Percentiles rank a stretch among this genome's conserved stretches.
Conservation (phyloP, 805 yeast species). For the Hanseniaspora pseudoguilliermondii region DNA sequence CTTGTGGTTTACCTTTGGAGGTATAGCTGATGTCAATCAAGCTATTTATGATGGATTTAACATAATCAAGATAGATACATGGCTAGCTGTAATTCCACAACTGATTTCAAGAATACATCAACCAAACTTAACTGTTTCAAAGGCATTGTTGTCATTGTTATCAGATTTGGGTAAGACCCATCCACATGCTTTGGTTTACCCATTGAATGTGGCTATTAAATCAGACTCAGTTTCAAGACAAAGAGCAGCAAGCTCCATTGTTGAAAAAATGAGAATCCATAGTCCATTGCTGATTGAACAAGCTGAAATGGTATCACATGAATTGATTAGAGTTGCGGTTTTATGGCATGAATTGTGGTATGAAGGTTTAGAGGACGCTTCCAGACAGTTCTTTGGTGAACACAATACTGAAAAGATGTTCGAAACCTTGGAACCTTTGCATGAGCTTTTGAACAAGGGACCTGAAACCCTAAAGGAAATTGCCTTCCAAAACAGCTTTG, state of each 20-base stretch:
- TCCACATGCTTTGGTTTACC: slow-evolving; percentile 93
- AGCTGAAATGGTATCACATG: slow-evolving; percentile 87
- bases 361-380: slow-evolving; percentile 94
- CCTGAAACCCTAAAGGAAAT: slow-evolving; percentile 89
- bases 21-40: slow-evolving; percentile 76
- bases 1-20: slow-evolving; percentile 93
- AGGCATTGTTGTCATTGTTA: slow-evolving; percentile 63
- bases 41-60: slow-evolving; percentile 85
- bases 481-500: slow-evolving; percentile 85
- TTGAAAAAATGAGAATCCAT: slow-evolving; percentile 84
- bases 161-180: slow-evolving; percentile 87
- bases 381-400: slow-evolving; percentile 83
- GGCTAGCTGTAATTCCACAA: slow-evolving; percentile 94
- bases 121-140: slow-evolving; percentile 73
- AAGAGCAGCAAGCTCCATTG: slow-evolving; percentile 79
- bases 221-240: slow-evolving; percentile 84
- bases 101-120: slow-evolving; percentile 92
- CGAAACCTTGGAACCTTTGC: slow-evolving; percentile 77
- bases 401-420: slow-evolving; percentile 92
- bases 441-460: slow-evolving; percentile 68
- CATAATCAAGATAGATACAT: slow-evolving; percentile 78
- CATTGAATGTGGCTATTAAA: slow-evolving; percentile 88
- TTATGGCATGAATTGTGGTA: slow-evolving; percentile 98
- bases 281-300: slow-evolving; percentile 77
- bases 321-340: slow-evolving; percentile 86